phyloP scores from a whole-genome alignment of 164 flowering plant genomes.

The Annona squamosa region DNA sequence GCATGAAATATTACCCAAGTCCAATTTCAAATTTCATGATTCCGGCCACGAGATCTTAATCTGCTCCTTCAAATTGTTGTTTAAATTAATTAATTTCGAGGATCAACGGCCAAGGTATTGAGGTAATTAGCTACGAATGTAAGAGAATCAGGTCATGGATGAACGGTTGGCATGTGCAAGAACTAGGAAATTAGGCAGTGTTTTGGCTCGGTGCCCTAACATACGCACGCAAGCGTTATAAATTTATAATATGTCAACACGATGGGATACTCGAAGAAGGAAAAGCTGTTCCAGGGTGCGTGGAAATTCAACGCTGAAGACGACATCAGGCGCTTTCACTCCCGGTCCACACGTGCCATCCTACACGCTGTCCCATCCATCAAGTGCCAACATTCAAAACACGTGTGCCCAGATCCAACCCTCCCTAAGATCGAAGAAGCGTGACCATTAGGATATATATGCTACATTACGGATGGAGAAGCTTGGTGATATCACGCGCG shows the following conservation, averaged over 20 bases:
- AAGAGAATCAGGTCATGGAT: background rate
- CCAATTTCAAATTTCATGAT: background rate
- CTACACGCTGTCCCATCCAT: background rate
- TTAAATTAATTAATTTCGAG: no score
- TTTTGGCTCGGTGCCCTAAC: background rate
- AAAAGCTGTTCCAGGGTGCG: background rate
- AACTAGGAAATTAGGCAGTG: background rate
- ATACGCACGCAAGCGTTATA: no score
- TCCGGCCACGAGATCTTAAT: background rate
- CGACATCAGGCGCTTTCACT: background rate
- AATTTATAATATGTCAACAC: conserved; percentile 26
- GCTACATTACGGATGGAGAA: background rate
- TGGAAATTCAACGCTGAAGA: background rate
- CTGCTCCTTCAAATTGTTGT: background rate
- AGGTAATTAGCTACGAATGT: no score
- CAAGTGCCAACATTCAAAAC: no score
- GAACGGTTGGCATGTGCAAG: background rate
- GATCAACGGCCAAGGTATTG: no score
- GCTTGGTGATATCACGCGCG: background rate
- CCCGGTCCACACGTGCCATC: background rate
- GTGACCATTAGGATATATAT: no score
- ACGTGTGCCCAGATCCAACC: no score
- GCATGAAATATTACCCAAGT: background rate
- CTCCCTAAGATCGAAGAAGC: no score
- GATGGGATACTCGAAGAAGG: conserved; percentile 9